Percentiles rank a stretch among this genome's conserved stretches.
Evolutionary conservation across 192 early-diverging fungal species (phyloP).

Genomic region (Coemansia sp.): DNA sequence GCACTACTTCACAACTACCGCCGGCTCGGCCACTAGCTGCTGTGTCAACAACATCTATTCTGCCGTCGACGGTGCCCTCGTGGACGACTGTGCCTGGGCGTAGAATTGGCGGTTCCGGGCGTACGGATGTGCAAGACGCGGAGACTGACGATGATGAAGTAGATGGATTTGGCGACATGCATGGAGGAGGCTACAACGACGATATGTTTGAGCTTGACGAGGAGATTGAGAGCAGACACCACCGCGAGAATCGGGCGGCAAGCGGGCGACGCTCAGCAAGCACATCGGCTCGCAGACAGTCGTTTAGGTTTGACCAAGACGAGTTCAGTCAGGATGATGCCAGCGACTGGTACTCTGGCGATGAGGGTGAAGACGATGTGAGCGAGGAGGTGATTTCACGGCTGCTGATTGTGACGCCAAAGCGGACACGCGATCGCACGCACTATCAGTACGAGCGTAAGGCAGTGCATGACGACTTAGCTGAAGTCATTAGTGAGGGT

Average conservation of each 20-base stretch:
- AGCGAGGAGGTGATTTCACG: conserved; percentile 87
- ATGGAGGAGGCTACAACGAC: conserved; percentile 61
- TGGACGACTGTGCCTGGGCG: conserved; percentile 37
- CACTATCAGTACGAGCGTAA: conserved; percentile 79
- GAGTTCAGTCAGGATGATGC: conserved; percentile 62
- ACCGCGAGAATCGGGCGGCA: conserved; percentile 31
- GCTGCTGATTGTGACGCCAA: conserved; percentile 91
- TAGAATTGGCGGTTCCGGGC: conserved; percentile 10
- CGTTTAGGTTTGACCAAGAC: conserved; percentile 27
- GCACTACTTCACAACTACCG: conserved; percentile 11
- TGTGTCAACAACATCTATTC: background rate
- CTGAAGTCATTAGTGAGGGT: conserved; percentile 94
- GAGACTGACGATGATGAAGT: background rate
- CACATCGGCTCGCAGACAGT: conserved; percentile 27
- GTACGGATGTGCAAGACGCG: background rate
- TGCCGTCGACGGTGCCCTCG: conserved; percentile 25
- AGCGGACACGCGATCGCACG: conserved; percentile 64
- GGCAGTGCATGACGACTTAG: conserved; percentile 76
- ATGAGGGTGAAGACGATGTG: conserved; percentile 82
- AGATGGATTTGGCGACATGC: background rate
- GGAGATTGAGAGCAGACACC: conserved; percentile 61
- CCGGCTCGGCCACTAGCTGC: conserved; percentile 35
- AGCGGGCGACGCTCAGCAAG: conserved; percentile 24
- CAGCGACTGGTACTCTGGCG: conserved; percentile 54
- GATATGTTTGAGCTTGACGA: conserved; percentile 81